Base-by-base conservation (phyloP, 2,329 filamentous ascomycete species). In the Fusarium temperatum region DNA sequence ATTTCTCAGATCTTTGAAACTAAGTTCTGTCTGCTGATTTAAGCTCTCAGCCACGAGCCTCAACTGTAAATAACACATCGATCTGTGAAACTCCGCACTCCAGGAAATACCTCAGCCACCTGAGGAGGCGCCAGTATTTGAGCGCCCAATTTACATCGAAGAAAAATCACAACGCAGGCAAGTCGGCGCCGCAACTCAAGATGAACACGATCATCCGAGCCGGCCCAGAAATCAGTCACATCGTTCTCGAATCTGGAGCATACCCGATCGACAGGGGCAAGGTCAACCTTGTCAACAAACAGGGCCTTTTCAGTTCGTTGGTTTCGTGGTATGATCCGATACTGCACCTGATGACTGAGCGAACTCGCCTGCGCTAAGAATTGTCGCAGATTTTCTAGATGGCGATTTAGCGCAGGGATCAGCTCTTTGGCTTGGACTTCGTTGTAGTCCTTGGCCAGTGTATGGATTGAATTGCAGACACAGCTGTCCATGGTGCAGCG, bases 171-270 rank as follows among this genome's bases (percentile, higher is more conserved):
- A 11, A 78, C 70, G 38, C 79, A 79, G 6, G 75, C 75, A 7
- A 81, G 53, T 8, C 79, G 73, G 9, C 79, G 77, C 12, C 77
- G 73, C 20, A 81, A n/a, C 20, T 81, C 80, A 11, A 65, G 22
- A 26, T 77, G 72, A 8, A 71, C 63, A 3, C 45, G 30, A 26
- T 74, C 64, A 17, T 63, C 66, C 3, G 68, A 64, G 3, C 35
- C 24, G 2, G 26, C 28, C 80, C 78, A 81, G 53, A 81, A 81
- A 4, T 56, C 69, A 18, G 66, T 54, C 6, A 69, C 15, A 28
- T 78, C 58, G 7, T 65, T 32, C 3, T 59, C 57, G 14, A 69
- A 73, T 7, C 24, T 66, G 1, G 63, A 32, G 24, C 47, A 68
- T 8, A 80, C 48, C 14, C 59, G 61, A 22, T 78, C 66, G 11